Conservation (phyloP, 495 filamentous ascomycete species). For the Talaromyces ruber region DNA sequence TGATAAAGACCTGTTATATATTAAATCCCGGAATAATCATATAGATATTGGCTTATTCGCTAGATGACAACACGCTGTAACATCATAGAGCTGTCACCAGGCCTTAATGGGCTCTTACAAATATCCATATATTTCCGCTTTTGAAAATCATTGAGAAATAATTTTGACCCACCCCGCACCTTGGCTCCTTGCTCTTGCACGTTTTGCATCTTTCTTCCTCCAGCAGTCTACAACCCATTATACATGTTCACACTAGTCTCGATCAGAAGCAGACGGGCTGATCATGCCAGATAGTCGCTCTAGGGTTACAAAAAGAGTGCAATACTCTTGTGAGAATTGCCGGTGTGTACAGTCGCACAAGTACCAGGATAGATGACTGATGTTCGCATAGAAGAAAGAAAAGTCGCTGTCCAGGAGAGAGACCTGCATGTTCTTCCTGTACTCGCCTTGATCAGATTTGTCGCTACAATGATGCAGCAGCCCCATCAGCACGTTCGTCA, state of each 20-base stretch:
- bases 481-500: background rate
- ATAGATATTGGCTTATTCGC: no score
- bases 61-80: no score
- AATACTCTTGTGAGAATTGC: constrained; percentile 5
- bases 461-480: constrained; percentile 20
- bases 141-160: no score
- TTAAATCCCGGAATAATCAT: no score
- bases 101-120: no score
- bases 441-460: constrained; percentile 33
- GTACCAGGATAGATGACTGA: background rate
- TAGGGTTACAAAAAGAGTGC: background rate
- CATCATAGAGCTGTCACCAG: no score
- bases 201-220: background rate
- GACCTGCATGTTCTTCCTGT: constrained; percentile 37
- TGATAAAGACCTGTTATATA: no score
- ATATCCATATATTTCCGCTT: no score
- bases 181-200: no score
- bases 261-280: background rate
- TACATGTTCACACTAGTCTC: no score
- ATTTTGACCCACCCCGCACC: no score
- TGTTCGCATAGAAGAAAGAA: constrained; percentile 30
- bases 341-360: background rate
- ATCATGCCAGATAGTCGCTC: background rate
- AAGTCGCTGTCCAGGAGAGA: constrained; percentile 38
- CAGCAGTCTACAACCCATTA: no score